Conservation (phyloP, 331 rosid genomes). For the Ulmus americana region DNA sequence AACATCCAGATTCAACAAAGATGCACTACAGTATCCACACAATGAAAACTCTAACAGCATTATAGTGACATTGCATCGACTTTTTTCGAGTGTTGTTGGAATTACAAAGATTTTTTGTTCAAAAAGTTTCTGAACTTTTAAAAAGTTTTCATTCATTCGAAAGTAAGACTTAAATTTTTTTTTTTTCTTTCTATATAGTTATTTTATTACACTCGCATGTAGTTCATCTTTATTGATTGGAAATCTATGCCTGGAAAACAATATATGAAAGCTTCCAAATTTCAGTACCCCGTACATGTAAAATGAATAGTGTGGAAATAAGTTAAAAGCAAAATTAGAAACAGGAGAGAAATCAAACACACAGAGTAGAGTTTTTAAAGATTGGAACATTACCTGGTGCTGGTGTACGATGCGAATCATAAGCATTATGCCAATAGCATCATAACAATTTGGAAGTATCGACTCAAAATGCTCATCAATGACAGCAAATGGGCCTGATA, state of each 20-base stretch:
- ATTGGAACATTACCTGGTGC: slow-evolving; percentile 71
- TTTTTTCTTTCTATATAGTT: background rate
- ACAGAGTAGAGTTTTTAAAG: slow-evolving; percentile 3
- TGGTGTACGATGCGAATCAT: slow-evolving; percentile 90
- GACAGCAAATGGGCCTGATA: slow-evolving; percentile 86
- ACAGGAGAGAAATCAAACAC: background rate
- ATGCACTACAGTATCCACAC: background rate
- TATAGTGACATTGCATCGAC: background rate
- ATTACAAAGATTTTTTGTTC: background rate
- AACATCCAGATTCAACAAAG: background rate
- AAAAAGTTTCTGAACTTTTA: too few species aligned
- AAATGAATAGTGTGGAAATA: background rate
- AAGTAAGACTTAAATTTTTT: background rate
- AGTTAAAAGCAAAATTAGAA: background rate
- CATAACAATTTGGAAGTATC: slow-evolving; percentile 84
- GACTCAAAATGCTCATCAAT: slow-evolving; percentile 83
- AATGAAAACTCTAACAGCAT: background rate
- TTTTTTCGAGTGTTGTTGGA: background rate
- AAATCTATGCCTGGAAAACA: background rate
- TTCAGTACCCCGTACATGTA: background rate
- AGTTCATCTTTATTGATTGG: background rate
- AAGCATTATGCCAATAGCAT: slow-evolving; percentile 94
- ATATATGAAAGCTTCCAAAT: background rate
- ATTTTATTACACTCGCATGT: background rate
- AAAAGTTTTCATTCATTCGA: background rate